Evolutionary conservation across 805 yeast species (phyloP).

Genomic region (Cyberlindnera nakhonratchasimensis): DNA sequence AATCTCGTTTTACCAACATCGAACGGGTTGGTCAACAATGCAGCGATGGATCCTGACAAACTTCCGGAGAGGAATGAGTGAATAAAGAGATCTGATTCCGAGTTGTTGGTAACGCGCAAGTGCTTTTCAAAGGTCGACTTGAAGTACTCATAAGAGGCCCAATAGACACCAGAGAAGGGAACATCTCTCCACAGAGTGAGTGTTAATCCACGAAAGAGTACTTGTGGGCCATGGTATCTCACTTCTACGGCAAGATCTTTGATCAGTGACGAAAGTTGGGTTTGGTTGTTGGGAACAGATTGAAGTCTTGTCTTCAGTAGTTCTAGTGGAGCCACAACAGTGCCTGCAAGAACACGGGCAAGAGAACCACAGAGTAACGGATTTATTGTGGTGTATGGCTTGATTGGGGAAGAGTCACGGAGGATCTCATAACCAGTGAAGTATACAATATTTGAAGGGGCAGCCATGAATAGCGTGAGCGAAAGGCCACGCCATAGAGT

Average conservation of each 20-base stretch:
- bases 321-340: constrained; percentile 84
- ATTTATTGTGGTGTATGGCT: constrained; percentile 41
- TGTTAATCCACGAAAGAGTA: constrained; percentile 80
- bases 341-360: constrained; percentile 81
- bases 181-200: constrained; percentile 96
- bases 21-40: constrained; percentile 86
- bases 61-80: constrained; percentile 81
- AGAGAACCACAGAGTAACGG: constrained; percentile 83
- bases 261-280: constrained; percentile 40
- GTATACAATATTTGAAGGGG: constrained; percentile 90
- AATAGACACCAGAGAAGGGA: constrained; percentile 92
- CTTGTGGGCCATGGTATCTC: constrained; percentile 49
- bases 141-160: constrained; percentile 77
- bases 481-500: constrained; percentile 91
- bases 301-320: constrained; percentile 84
- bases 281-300: constrained; percentile 60
- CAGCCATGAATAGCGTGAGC: constrained; percentile 78
- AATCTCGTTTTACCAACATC: constrained; percentile 95
- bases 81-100: constrained; percentile 43
- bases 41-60: constrained; percentile 79
- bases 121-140: constrained; percentile 23
- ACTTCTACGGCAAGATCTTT: constrained; percentile 53
- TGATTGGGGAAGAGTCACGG: constrained; percentile 67
- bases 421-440: constrained; percentile 90
- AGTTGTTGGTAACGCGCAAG: constrained; percentile 6